Percentiles rank a stretch among this genome's conserved stretches.
These are phyloP conservation scores for Chrysanthemum makinoi DNA, from an alignment of 129 eudicot genomes.

Conservation along the genomic window DNA sequence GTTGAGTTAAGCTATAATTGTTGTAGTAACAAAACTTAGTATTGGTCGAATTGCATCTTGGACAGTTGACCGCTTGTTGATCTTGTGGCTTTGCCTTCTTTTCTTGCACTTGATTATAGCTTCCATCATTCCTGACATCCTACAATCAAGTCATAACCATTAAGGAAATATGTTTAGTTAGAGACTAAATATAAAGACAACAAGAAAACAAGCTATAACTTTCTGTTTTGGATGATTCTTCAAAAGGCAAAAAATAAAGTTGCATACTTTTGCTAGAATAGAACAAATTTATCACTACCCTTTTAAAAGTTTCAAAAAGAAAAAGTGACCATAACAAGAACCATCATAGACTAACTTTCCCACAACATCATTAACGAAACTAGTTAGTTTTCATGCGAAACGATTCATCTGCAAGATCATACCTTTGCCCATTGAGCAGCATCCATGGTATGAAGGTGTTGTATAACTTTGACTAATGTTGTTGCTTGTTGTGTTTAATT, in stretches of 20 bases:
- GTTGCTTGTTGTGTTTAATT: neutral
- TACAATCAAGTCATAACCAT: constrained; percentile 12
- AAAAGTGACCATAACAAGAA: constrained; percentile 2
- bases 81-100: constrained; percentile 53
- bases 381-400: too few species aligned
- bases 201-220: constrained; percentile 18
- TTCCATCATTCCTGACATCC: constrained; percentile 38
- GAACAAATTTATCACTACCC: constrained; percentile 2
- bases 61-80: constrained; percentile 55
- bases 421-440: constrained; percentile 64
- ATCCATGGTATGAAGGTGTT: constrained; percentile 37
- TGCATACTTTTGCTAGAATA: constrained; percentile 17
- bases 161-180: too few species aligned
- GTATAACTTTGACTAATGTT: neutral
- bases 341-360: neutral
- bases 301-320: neutral
- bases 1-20: constrained; percentile 83
- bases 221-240: constrained; percentile 17
- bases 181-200: neutral
- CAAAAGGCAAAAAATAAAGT: constrained; percentile 29
- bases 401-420: constrained; percentile 2
- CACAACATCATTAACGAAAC: neutral
- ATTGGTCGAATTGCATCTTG: constrained; percentile 79
- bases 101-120: constrained; percentile 35
- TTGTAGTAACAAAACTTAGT: constrained; percentile 83